Conservation (phyloP, 2,329 filamentous ascomycete genomes). For the Chaetomiaceae sp. region DNA sequence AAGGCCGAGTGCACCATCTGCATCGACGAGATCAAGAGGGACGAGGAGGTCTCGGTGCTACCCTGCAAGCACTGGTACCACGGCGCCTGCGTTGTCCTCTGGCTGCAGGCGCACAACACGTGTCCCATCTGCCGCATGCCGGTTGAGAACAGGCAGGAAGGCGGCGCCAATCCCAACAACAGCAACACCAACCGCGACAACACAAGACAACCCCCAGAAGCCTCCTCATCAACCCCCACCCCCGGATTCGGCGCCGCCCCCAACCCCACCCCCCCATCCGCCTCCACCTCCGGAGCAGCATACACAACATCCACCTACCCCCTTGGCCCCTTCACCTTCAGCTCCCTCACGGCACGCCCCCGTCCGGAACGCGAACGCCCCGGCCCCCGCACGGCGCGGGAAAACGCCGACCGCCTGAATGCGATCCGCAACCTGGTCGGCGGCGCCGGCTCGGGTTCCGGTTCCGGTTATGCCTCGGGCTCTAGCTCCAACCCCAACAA, state of each 20-base stretch:
- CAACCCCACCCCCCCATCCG: background rate
- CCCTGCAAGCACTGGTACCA: constrained; percentile 96
- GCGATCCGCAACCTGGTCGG: constrained; percentile 21
- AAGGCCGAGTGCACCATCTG: constrained; percentile 91
- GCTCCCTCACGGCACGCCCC: background rate
- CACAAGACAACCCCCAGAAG: background rate
- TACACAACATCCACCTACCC: background rate
- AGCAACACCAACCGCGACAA: constrained; percentile 12
- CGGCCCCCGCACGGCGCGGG: constrained; percentile 16
- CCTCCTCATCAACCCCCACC: background rate
- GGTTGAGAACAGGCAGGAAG: constrained; percentile 38
- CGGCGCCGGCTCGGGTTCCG: too few species aligned
- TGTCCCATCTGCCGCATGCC: constrained; percentile 74
- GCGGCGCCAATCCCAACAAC: constrained; percentile 15
- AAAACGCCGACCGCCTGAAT: constrained; percentile 26
- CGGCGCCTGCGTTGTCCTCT: constrained; percentile 71
- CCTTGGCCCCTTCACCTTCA: background rate
- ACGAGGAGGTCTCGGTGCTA: constrained; percentile 68
- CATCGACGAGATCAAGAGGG: constrained; percentile 75
- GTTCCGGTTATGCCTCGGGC: too few species aligned
- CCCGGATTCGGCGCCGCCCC: background rate
- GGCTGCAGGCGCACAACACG: constrained; percentile 87
- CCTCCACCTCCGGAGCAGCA: background rate
- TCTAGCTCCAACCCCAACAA: too few species aligned
- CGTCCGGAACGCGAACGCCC: background rate